Base-by-base conservation (phyloP, 2,329 filamentous ascomycete species). In the Metarhizium rileyi region DNA sequence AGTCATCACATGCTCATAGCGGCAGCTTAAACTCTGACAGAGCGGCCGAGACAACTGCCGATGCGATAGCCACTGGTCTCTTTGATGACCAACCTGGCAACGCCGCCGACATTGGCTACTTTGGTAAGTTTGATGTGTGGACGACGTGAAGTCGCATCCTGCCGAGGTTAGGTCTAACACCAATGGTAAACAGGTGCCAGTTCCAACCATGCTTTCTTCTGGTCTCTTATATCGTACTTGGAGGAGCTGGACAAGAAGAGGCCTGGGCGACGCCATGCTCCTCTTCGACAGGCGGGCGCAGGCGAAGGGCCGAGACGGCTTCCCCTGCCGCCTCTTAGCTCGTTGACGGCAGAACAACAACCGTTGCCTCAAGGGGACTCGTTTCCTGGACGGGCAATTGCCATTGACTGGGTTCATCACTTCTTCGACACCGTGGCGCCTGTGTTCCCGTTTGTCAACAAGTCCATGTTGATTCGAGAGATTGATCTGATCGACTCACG, bases 401-500 rank as follows among this genome's bases (percentile, higher is more conserved):
- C 59, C 18, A 49, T 55, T 10, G 49, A 56, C 7, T 60, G 56
- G 57, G 54, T 59, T 4, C 47, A 54, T 3, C 48, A 51, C 9
- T 63, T 63, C 49, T 63, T 60, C 12, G 58, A 61, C 41, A 63
- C 60, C 0, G 55, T 63, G n/a, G 61, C 60, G n/a, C 50, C 53
- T 3, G 58, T 59, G 10, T 40, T 63, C 20, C 59, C 61, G 0
- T 63, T 60, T 28, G 45, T 62, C 8, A 56, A 45, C 26, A 57
- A 61, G 47, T 48, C 54, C 2, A 49, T 50, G 5, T 44, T 63
- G 7, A 10, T 61, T 9, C 50, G 47, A 1, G 54, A 59, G 16
- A 48, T 61, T 3, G 53, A 61, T 22, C 43, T 52, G 14, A 50
- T 59, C 27, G 51, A 51, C 3, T 35, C 30, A 5, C 36, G 43